Percentiles rank a stretch among this genome's conserved stretches.
These are phyloP conservation scores for Coprinopsis cinerea DNA, from an alignment of 768 basidiomycete species.

Conservation along the genomic window DNA sequence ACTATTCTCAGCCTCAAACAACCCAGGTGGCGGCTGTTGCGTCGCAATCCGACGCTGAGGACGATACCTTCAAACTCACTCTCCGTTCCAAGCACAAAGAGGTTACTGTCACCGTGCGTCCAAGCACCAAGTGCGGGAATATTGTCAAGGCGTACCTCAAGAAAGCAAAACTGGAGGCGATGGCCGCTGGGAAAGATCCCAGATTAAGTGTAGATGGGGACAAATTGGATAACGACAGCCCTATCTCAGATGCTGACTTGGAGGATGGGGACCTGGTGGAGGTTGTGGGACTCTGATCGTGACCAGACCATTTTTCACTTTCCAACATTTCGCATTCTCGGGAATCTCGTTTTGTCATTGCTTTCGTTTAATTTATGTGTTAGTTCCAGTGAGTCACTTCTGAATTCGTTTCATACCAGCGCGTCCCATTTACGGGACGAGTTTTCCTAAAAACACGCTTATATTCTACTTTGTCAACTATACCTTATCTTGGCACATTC, in stretches of 20 bases:
- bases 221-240: slow-evolving; percentile 48
- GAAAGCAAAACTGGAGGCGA: slow-evolving; percentile 49
- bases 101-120: slow-evolving; percentile 62
- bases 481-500: no score
- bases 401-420: no score
- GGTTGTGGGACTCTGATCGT: slow-evolving; percentile 55
- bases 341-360: background rate
- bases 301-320: no score
- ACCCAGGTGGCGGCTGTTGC: slow-evolving; percentile 5
- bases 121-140: slow-evolving; percentile 69
- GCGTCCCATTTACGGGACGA: no score
- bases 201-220: slow-evolving; percentile 66
- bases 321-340: no score
- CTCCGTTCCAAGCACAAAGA: slow-evolving; percentile 56
- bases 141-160: slow-evolving; percentile 74
- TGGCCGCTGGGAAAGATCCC: slow-evolving; percentile 33
- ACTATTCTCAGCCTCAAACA: background rate
- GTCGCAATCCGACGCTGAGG: slow-evolving; percentile 33
- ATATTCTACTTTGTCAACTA: no score
- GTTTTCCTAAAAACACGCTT: no score
- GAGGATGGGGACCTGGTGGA: slow-evolving; percentile 82
- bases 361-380: no score
- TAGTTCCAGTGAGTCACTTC: no score
- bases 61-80: slow-evolving; percentile 58
- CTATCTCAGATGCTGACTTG: slow-evolving; percentile 63